Evolutionary conservation across 306 rosid genomes (phyloP).

Genomic region (Casuarina glauca): DNA sequence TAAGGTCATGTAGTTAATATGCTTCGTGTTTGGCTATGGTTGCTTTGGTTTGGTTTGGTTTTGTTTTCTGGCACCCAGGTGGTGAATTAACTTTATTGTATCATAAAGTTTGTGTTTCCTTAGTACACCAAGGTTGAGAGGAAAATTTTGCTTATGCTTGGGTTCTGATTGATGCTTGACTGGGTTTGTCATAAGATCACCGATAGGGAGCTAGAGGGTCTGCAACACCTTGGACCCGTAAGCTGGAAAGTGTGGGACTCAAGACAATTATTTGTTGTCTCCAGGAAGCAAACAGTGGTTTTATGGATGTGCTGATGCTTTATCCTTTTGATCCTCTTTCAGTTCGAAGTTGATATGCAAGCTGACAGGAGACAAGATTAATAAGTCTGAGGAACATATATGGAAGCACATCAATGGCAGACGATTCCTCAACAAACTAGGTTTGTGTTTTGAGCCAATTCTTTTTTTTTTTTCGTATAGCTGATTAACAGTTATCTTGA

Average conservation of each 20-base stretch:
- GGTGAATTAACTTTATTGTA: background rate
- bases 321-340: conserved; percentile 15
- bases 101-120: background rate
- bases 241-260: background rate
- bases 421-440: conserved; percentile 87
- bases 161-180: background rate
- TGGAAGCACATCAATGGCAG: conserved; percentile 96
- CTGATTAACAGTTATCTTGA: conserved; percentile 2
- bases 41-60: background rate
- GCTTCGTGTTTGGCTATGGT: background rate
- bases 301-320: background rate
- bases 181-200: background rate
- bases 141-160: background rate
- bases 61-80: background rate
- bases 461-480: conserved; percentile 1
- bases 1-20: background rate
- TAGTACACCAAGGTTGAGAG: background rate
- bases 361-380: conserved; percentile 75
- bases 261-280: background rate
- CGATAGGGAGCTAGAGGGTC: background rate
- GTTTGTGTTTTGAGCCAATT: conserved; percentile 40
- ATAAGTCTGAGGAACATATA: conserved; percentile 93
- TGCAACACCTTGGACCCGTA: background rate
- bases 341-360: conserved; percentile 89
- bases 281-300: background rate